Conservation (phyloP, 192 early-diverging fungal genomes). For the Coemansia sp. region DNA sequence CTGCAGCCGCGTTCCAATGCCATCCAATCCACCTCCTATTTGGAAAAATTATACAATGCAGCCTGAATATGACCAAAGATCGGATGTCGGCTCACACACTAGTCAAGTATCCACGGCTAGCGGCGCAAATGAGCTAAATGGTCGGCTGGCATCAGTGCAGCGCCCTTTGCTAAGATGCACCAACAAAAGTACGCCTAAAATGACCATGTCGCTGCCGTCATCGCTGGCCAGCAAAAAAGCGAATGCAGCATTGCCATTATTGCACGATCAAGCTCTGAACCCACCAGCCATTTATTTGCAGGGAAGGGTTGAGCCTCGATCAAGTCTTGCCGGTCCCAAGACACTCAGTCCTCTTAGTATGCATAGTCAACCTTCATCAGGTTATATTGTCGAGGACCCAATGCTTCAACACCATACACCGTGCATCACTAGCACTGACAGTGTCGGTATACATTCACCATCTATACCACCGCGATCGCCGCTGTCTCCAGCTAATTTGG, state of each 20-base stretch:
- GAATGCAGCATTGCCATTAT: too few species aligned
- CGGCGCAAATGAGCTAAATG: too few species aligned
- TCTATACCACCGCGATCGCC: too few species aligned
- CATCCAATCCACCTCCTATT: neutral
- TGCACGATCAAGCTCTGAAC: neutral
- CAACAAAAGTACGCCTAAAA: neutral
- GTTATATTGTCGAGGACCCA: too few species aligned
- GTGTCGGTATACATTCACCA: too few species aligned
- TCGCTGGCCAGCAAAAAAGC: neutral
- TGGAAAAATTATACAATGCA: conserved; percentile 10
- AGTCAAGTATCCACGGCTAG: neutral
- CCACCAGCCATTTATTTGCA: neutral
- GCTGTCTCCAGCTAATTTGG: too few species aligned
- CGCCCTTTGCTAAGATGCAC: neutral
- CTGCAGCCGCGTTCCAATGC: neutral
- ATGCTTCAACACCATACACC: too few species aligned
- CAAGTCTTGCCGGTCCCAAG: neutral
- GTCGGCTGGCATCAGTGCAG: neutral
- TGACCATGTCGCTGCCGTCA: conserved; percentile 1
- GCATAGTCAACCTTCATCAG: too few species aligned
- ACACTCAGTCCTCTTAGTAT: too few species aligned
- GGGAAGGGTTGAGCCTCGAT: neutral
- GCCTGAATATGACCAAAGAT: neutral
- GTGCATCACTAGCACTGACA: too few species aligned
- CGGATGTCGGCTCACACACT: neutral